These are phyloP conservation scores for Mediolabrus comicus DNA, from an alignment of 108 stramenopile genomes.

Conservation along the genomic window DNA sequence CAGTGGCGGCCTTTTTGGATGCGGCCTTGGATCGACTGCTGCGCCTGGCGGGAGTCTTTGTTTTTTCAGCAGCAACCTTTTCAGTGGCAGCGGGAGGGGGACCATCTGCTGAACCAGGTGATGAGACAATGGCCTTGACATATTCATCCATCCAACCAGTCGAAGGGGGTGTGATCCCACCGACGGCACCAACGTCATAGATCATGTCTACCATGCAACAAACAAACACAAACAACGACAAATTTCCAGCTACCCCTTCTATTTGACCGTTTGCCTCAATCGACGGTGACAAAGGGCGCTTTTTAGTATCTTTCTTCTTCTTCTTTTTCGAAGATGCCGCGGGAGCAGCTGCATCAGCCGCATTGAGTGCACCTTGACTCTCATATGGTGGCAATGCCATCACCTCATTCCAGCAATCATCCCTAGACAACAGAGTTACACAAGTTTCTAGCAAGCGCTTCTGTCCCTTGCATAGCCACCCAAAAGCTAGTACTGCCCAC, in stretches of 20 bases:
- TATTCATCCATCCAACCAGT: constrained; percentile 52
- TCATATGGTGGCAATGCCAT: constrained; percentile 10
- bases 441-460: constrained; percentile 31
- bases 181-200: constrained; percentile 28
- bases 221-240: constrained; percentile 28
- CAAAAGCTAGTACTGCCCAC: constrained; percentile 43
- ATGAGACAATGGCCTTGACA: constrained; percentile 28
- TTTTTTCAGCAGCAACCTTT: background rate
- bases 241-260: constrained; percentile 28
- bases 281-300: background rate
- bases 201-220: constrained; percentile 41
- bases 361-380: background rate
- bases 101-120: background rate
- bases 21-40: constrained; percentile 26
- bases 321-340: constrained; percentile 5
- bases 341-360: background rate
- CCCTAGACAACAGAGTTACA: constrained; percentile 12
- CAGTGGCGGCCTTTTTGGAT: constrained; percentile 3
- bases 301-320: constrained; percentile 23
- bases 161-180: constrained; percentile 28
- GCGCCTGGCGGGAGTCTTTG: background rate
- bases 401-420: constrained; percentile 25
- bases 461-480: constrained; percentile 43
- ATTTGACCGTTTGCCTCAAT: background rate
- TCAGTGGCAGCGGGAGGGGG: background rate